Evolutionary conservation across 148 eudicot species (phyloP), one percentile per base, ranked within the genome.

Genomic region (Rhododendron ovatum): DNA sequence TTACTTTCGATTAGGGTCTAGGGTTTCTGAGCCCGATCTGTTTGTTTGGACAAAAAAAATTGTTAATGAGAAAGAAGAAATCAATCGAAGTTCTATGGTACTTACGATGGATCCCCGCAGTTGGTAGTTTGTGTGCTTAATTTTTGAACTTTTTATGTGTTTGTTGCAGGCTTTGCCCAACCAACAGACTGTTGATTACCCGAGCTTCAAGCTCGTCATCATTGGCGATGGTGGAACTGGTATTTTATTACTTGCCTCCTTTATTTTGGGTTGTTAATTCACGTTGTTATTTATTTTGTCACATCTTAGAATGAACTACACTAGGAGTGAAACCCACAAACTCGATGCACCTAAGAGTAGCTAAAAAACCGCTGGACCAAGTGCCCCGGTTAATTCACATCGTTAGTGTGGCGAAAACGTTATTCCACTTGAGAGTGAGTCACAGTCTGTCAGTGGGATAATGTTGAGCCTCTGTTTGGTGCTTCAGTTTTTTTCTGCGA

Each of bases 201-300:
- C 89, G 7, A 88, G 87, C 81, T 88, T 88, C 87, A 88, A 88
- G 87, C 89, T 88, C 51, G 89, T 88, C 11, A 82, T 88, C 77
- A 87, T 88, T 63, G 89, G 89, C n/a, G 89, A 88, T 77, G 89
- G 89, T 7, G 89, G 89, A 74, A 88, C 89, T 48, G 89, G 89
- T 88, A 80, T 41, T 83, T 45, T 65, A 15, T 83, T 83, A 22
- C 6, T 39, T 15, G 11, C 37, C 41, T 24, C 4, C 13, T 61
- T 82, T 39, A 8, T 50, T 24, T 39, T 37, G 2, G 7, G 8
- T 50, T 26, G 51, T 80, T 50, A n/a, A 65, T n/a, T 9, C 61
- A 57, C 61, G 35, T 30, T 50, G 3, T 75, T 35, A 75, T 37
- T 75, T 37, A 2, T 17, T 35, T 75, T 22, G 5, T 22, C n/a